Base-by-base conservation (phyloP, 140 eudicot species). In the Flaveria floridana region DNA sequence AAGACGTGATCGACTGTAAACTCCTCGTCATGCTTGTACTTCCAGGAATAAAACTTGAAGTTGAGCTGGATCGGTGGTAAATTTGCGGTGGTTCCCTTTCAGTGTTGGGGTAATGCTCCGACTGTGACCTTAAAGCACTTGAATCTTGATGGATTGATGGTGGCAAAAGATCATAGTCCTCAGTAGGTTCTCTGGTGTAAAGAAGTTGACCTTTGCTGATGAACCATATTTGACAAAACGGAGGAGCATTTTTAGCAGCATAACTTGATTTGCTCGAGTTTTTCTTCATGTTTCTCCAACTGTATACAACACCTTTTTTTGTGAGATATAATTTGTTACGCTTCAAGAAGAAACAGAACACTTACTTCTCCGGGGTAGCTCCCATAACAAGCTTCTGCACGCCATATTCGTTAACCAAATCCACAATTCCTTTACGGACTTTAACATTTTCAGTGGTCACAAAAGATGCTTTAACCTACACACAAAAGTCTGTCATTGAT, bases 311-410 rank as follows among this genome's bases (percentile, higher is more conserved):
- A 53, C 53, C 30, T 71, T 42, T 53, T 47, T 65, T 23, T 30
- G 28, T 23, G 13, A 44, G 39, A 46, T 11, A 41, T 18, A 56
- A 55, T 34, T 57, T 16, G 64, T 48, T 47, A 71, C 23, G 44
- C 20, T 26, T 61, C 3, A 51, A 44, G 3, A 48, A 51, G 21
- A 1, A 74, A 42, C 16, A 30, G 4, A 78, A 59, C 15, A 79
- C 91, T 64, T 87, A 91, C 96, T 79, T 80, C 39, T 85, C 85
- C 4, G 87, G 82, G 3, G 73, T 65, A 71, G 89, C 96, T 75
- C 93, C 97, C 81, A 91, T 80, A 61, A 91, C 88, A 80, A 91
- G 96, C 85, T 82, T 91, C 70, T 69, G 85, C 25, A 89, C 74
- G 18, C 79, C 80, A 80, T 80, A 82, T 75, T 76, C 65, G 5